Evolutionary conservation across 2,329 filamentous ascomycete genomes (phyloP).

Genomic region (Cytospora piceae): DNA sequence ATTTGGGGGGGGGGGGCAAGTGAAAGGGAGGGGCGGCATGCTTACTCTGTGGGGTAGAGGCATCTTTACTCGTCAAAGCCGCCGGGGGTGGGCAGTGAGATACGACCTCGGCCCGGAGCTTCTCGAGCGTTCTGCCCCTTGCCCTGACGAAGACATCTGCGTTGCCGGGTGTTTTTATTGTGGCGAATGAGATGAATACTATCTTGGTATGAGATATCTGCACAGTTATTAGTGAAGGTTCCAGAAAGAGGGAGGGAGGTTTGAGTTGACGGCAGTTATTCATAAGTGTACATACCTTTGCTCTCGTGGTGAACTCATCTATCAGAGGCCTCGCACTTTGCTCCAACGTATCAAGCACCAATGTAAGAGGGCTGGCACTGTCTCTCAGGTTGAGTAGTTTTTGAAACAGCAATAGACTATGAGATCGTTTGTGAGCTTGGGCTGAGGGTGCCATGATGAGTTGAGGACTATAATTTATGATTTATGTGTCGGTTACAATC

Average conservation of each 20-base stretch:
- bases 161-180: constrained; percentile 64
- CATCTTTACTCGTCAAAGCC: constrained; percentile 42
- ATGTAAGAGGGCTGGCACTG: constrained; percentile 81
- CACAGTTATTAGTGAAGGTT: constrained; percentile 15
- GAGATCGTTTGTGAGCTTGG: constrained; percentile 34
- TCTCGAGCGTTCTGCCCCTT: constrained; percentile 58
- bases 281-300: constrained; percentile 58
- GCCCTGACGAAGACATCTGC: constrained; percentile 71
- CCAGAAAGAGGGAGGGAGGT: not conserved
- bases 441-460: constrained; percentile 32
- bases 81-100: constrained; percentile 51
- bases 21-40: not conserved
- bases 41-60: constrained; percentile 39
- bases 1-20: constrained; percentile 16
- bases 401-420: constrained; percentile 37
- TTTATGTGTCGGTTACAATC: not conserved
- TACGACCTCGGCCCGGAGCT: constrained; percentile 63
- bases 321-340: constrained; percentile 74
- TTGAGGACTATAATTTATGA: not conserved
- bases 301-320: constrained; percentile 74
- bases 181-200: constrained; percentile 79
- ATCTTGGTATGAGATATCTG: constrained; percentile 69
- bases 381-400: constrained; percentile 63
- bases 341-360: constrained; percentile 83
- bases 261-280: not conserved